phyloP scores from a whole-genome alignment of 768 basidiomycete genomes.

The Fibroporia radiculosa region DNA sequence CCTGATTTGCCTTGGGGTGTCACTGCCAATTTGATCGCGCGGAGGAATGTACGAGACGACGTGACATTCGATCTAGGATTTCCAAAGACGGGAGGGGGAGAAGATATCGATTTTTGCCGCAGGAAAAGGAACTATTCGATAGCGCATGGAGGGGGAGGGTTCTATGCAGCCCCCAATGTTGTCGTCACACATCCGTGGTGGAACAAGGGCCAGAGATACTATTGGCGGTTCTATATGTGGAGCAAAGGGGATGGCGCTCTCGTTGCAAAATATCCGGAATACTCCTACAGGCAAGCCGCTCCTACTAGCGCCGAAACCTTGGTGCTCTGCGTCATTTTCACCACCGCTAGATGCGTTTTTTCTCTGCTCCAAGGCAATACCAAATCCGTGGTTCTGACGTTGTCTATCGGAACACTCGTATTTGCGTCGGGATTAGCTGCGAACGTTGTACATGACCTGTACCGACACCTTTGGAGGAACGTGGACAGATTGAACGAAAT shows the following conservation, averaged over 20 bases:
- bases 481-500: conserved; percentile 25
- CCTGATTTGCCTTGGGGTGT: conserved; percentile 54
- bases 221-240: conserved; percentile 54
- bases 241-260: conserved; percentile 48
- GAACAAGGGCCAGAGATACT: conserved; percentile 36
- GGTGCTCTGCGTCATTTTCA: conserved; percentile 6
- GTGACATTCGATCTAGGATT: conserved; percentile 40
- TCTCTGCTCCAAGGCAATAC: not conserved
- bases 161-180: conserved; percentile 40
- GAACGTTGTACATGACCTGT: conserved; percentile 42
- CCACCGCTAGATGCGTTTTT: not conserved
- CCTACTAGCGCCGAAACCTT: conserved; percentile 46
- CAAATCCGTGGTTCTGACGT: not conserved
- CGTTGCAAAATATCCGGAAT: conserved; percentile 38
- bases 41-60: conserved; percentile 36
- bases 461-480: conserved; percentile 39
- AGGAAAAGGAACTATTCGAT: conserved; percentile 34
- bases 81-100: conserved; percentile 59
- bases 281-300: conserved; percentile 35
- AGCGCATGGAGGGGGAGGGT: conserved; percentile 29
- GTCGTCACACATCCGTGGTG: conserved; percentile 54
- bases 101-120: conserved; percentile 55
- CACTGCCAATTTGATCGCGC: conserved; percentile 49
- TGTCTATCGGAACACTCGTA: conserved; percentile 16
- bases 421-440: conserved; percentile 25